These are phyloP conservation scores for Aegilops tauschii DNA, from an alignment of 176 grass and related monocot genomes.

Conservation along the genomic window DNA sequence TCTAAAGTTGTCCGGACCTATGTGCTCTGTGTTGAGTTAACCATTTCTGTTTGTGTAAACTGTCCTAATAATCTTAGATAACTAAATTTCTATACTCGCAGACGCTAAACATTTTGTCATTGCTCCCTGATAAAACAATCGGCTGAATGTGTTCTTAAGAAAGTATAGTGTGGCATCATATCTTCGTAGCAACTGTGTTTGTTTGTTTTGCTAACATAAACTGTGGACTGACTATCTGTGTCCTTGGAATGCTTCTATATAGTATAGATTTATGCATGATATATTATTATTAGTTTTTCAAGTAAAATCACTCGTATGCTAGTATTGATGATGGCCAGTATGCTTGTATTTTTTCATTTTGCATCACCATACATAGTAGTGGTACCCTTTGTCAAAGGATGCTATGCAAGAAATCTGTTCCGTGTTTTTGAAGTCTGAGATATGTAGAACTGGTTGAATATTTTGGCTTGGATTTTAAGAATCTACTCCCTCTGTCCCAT, in stretches of 20 bases:
- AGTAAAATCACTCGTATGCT: neutral
- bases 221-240: neutral
- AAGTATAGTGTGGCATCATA: neutral
- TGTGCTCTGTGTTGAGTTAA: neutral
- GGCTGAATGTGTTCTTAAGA: neutral
- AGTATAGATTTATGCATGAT: neutral
- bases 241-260: neutral
- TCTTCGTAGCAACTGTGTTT: neutral
- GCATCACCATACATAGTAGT: neutral
- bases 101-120: neutral
- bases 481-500: too few relatives aligned
- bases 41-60: neutral
- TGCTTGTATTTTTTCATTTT: neutral
- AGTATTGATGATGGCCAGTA: neutral
- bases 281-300: neutral
- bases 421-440: neutral
- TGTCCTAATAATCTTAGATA: neutral
- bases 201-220: constrained; percentile 7
- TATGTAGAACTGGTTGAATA: neutral
- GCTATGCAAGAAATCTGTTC: neutral
- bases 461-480: constrained; percentile 9
- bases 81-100: neutral
- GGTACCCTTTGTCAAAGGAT: neutral
- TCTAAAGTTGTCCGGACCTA: neutral
- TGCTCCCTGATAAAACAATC: neutral